phyloP scores from a whole-genome alignment of 2,329 filamentous ascomycete genomes.

The Pyrenophora tritici-repentis region DNA sequence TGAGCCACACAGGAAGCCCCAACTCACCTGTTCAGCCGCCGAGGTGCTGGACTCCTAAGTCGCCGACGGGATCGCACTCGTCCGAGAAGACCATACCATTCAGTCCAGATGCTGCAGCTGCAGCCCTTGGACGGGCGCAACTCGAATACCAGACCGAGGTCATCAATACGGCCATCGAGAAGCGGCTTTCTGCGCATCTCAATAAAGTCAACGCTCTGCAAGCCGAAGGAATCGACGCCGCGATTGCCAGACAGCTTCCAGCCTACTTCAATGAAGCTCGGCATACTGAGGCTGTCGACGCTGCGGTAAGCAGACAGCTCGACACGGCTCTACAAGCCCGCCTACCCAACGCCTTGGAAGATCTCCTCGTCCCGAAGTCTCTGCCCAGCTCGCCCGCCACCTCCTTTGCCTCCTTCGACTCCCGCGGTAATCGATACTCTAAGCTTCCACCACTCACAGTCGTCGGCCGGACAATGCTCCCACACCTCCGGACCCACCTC shows the following conservation, averaged over 20 bases:
- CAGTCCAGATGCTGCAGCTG: constrained; percentile 9
- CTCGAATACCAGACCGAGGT: background rate
- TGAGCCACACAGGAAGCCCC: constrained; percentile 3
- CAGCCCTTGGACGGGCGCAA: background rate
- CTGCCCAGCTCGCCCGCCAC: background rate
- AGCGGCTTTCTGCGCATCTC: background rate
- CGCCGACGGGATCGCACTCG: constrained; percentile 7
- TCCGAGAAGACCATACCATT: constrained; percentile 15
- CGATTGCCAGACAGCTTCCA: background rate
- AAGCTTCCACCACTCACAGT: constrained; percentile 7
- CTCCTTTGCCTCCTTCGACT: background rate
- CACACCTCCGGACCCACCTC: constrained; percentile 10
- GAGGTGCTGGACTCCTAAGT: background rate
- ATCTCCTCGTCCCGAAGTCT: background rate
- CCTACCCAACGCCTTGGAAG: background rate
- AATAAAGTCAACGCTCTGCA: background rate
- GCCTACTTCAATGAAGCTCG: background rate
- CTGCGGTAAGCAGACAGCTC: background rate
- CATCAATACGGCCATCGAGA: background rate
- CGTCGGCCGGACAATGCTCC: constrained; percentile 1
- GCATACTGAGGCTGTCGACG: background rate
- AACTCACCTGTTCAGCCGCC: constrained; percentile 1
- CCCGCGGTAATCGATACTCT: background rate
- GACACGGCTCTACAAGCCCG: no score
- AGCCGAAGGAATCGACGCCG: constrained; percentile 3